Conservation (phyloP, 768 basidiomycete species). For the Megacollybia marginata region DNA sequence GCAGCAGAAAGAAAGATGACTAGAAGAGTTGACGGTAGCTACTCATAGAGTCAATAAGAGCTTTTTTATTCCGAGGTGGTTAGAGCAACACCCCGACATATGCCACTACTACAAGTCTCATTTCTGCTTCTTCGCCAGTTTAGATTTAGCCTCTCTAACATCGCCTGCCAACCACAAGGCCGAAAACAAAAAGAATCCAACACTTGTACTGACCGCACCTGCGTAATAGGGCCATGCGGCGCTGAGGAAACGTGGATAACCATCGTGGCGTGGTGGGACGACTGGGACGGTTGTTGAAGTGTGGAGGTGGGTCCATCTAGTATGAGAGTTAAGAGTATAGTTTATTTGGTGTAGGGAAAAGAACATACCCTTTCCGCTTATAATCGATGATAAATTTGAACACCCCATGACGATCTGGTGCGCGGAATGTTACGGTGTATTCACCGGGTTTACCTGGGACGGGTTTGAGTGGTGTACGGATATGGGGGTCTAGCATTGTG, state of each 20-base stretch:
- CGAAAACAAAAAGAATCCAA: conserved; percentile 81
- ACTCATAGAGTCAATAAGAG: too few species aligned
- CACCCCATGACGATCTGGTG: conserved; percentile 94
- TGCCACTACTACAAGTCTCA: too few species aligned
- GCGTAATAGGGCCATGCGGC: conserved; percentile 96
- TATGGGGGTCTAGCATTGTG: conserved; percentile 97
- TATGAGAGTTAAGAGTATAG: conserved; percentile 1
- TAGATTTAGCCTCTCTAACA: conserved; percentile 37
- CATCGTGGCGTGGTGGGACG: conserved; percentile 91
- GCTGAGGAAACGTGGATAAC: conserved; percentile 90
- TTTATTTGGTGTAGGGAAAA: background rate
- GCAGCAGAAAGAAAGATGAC: too few species aligned
- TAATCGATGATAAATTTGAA: conserved; percentile 95
- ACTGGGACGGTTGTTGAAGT: conserved; percentile 75
- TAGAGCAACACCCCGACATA: too few species aligned
- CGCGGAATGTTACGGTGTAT: conserved; percentile 81
- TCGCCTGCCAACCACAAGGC: conserved; percentile 85
- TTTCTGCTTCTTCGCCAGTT: background rate
- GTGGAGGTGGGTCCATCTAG: conserved; percentile 69
- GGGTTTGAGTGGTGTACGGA: conserved; percentile 70
- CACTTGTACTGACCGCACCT: conserved; percentile 83
- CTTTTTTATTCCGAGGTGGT: too few species aligned
- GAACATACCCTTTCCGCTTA: conserved; percentile 76
- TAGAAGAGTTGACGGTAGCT: too few species aligned
- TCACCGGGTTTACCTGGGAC: conserved; percentile 49